Conservation (phyloP, 2,329 filamentous ascomycete species). For the Zasmidium citrigriseum region DNA sequence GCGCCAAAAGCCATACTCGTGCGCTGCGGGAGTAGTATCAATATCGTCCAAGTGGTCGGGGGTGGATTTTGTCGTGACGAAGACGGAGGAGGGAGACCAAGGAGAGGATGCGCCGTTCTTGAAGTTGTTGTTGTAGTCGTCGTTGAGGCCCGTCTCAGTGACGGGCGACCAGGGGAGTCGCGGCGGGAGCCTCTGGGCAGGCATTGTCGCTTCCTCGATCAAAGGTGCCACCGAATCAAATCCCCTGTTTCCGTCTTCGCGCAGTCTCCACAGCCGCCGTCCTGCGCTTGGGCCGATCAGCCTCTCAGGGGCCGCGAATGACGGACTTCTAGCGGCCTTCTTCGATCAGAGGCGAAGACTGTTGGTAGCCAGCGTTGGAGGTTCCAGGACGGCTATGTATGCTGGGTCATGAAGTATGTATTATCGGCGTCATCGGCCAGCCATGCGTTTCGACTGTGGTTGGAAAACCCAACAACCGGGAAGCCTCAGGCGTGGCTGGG, state of each 20-base stretch:
- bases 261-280: no score
- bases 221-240: no score
- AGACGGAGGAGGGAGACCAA: neutral
- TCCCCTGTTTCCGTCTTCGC: no score
- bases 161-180: conserved; percentile 1
- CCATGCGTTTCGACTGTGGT: neutral
- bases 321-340: neutral
- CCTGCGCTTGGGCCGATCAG: no score
- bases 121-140: neutral
- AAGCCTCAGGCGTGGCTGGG: conserved; percentile 1
- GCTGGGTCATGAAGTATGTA: neutral
- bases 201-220: no score
- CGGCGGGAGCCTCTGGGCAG: neutral
- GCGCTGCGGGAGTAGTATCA: neutral
- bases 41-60: neutral
- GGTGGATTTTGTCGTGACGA: neutral
- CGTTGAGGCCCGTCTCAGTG: neutral
- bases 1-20: neutral
- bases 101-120: neutral
- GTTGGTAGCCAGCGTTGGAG: neutral
- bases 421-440: conserved; percentile 9
- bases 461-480: conserved; percentile 8
- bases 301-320: neutral
- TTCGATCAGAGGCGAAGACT: neutral
- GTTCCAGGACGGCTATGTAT: neutral